These are phyloP conservation scores for Aspergillus fijiensis DNA, from an alignment of 2,329 filamentous ascomycete species.

Conservation along the genomic window DNA sequence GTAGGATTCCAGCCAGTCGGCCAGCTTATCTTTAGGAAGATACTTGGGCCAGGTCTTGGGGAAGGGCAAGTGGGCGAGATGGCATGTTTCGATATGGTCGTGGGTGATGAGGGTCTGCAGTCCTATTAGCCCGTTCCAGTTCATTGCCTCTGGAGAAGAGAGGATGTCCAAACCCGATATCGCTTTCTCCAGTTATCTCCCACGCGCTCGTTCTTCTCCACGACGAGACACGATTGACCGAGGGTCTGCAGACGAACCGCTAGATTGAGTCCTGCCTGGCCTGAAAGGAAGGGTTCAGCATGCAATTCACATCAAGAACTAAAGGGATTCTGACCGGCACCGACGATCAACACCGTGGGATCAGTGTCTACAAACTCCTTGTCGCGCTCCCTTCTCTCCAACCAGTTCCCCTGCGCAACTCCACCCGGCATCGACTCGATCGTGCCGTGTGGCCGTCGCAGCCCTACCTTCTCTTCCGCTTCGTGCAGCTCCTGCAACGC, in stretches of 20 bases:
- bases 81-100: not conserved
- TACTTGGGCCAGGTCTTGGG: slow-evolving; percentile 5
- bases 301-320: not conserved
- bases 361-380: slow-evolving; percentile 37
- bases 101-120: not conserved
- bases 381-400: slow-evolving; percentile 34
- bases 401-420: slow-evolving; percentile 36
- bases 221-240: not conserved
- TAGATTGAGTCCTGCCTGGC: slow-evolving; percentile 4
- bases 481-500: slow-evolving; percentile 38
- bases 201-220: not conserved
- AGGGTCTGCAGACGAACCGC: not conserved
- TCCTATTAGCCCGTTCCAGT: too few species aligned
- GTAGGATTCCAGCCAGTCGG: slow-evolving; percentile 5
- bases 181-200: slow-evolving; percentile 8
- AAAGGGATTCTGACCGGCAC: slow-evolving; percentile 31
- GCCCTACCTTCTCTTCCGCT: slow-evolving; percentile 35
- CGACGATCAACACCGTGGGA: slow-evolving; percentile 43
- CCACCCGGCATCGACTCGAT: slow-evolving; percentile 36
- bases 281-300: not conserved
- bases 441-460: slow-evolving; percentile 34
- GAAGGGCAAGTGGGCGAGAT: slow-evolving; percentile 3
- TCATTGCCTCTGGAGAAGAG: too few species aligned
- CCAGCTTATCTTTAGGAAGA: slow-evolving; percentile 9
- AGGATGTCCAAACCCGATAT: not conserved